Conservation (phyloP, 2,329 filamentous ascomycete genomes). For the Lecanicillium sp. region DNA sequence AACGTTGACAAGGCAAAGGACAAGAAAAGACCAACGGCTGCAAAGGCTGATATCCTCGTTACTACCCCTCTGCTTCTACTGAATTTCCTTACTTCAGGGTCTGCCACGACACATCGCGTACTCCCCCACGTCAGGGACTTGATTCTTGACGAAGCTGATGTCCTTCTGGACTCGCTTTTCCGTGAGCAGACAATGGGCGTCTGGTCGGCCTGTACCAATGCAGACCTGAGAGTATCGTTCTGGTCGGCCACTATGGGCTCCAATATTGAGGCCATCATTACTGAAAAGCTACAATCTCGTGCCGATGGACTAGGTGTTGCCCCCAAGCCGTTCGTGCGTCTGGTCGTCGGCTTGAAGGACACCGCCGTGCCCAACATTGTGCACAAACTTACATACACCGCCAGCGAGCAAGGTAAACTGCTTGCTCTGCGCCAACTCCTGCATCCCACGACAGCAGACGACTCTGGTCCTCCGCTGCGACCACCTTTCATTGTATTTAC, state of each 20-base stretch:
- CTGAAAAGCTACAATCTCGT: constrained; percentile 57
- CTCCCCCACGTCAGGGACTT: constrained; percentile 67
- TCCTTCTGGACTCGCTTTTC: constrained; percentile 87
- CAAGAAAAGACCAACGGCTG: constrained; percentile 21
- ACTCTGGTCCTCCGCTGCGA: constrained; percentile 57
- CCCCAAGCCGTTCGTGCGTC: constrained; percentile 59
- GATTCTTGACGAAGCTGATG: constrained; percentile 89
- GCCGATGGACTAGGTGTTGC: constrained; percentile 32
- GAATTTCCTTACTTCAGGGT: constrained; percentile 55
- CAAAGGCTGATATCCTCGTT: constrained; percentile 34
- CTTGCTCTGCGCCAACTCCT: constrained; percentile 85
- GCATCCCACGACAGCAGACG: constrained; percentile 58
- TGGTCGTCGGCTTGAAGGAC: constrained; percentile 95
- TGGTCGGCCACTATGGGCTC: constrained; percentile 99
- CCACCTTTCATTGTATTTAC: constrained; percentile 95
- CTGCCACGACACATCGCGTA: constrained; percentile 39
- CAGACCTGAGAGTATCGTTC: constrained; percentile 66
- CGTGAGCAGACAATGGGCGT: constrained; percentile 79
- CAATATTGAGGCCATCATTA: constrained; percentile 75
- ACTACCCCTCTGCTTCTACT: constrained; percentile 57
- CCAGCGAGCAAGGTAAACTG: constrained; percentile 88
- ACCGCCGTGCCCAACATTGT: constrained; percentile 87
- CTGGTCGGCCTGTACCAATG: constrained; percentile 71
- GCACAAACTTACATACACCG: constrained; percentile 85
- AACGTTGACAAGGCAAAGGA: constrained; percentile 18